Evolutionary conservation across 75 land plant species (phyloP).

Genomic region (Sequoiadendron giganteum): DNA sequence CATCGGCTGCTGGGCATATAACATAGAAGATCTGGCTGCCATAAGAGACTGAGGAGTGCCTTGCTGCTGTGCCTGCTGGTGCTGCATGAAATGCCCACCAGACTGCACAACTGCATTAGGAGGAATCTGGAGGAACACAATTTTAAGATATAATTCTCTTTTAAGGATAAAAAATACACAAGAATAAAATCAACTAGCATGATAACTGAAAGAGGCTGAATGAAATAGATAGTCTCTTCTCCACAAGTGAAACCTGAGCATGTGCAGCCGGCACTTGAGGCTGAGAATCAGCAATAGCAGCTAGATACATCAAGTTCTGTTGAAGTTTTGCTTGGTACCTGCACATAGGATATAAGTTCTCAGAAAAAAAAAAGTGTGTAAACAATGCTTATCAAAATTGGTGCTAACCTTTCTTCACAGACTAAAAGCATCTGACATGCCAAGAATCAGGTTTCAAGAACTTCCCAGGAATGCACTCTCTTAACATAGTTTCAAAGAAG

Average conservation of each 20-base stretch:
- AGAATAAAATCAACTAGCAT: neutral
- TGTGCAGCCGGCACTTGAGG: constrained; percentile 58
- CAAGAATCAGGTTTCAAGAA: neutral
- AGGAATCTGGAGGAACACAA: constrained; percentile 40
- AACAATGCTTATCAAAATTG: neutral
- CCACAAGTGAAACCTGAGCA: constrained; percentile 51
- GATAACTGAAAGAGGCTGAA: neutral
- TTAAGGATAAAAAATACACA: neutral
- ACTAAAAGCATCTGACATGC: neutral
- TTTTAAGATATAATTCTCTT: neutral
- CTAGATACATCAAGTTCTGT: constrained; percentile 86
- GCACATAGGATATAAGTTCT: neutral
- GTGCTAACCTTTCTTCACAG: neutral
- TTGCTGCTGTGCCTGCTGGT: constrained; percentile 66
- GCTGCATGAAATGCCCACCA: constrained; percentile 61
- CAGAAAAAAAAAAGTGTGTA: neutral
- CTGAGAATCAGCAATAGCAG: constrained; percentile 95
- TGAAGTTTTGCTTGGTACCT: constrained; percentile 90
- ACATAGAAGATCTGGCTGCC: constrained; percentile 64
- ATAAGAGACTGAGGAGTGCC: constrained; percentile 61
- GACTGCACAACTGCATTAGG: constrained; percentile 51
- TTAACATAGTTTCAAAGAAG: neutral
- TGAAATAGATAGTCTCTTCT: neutral
- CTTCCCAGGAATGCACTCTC: neutral
- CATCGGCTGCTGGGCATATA: constrained; percentile 57